Evolutionary conservation across 805 yeast genomes (phyloP).

Genomic region (Phaffomyces antillensis): DNA sequence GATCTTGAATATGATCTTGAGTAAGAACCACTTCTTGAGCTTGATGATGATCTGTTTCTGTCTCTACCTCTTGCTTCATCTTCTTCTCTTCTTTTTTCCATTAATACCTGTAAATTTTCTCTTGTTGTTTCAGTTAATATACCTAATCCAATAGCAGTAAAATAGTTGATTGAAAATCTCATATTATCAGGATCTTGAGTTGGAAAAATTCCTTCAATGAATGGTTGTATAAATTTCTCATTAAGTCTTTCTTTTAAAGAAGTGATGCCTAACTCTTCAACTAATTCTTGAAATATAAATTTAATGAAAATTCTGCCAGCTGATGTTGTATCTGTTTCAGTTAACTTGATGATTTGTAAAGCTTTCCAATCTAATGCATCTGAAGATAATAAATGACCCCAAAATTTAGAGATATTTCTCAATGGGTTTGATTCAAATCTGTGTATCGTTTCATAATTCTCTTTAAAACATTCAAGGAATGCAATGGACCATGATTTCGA

Average conservation of each 20-base stretch:
- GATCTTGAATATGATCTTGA: conserved; percentile 17
- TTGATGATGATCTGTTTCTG: conserved; percentile 19
- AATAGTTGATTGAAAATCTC: conserved; percentile 79
- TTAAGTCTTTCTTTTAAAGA: conserved; percentile 41
- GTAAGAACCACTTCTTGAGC: conserved; percentile 13
- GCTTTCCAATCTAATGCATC: conserved; percentile 62
- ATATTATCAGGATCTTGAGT: conserved; percentile 40
- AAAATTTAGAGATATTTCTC: conserved; percentile 73
- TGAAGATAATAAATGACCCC: conserved; percentile 76
- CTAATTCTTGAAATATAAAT: conserved; percentile 71
- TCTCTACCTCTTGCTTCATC: conserved; percentile 16
- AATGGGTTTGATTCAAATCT: conserved; percentile 66
- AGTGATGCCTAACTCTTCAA: conserved; percentile 63
- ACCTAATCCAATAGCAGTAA: conserved; percentile 90
- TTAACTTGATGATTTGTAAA: conserved; percentile 48
- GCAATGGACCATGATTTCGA: conserved; percentile 49
- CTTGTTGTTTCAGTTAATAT: conserved; percentile 79
- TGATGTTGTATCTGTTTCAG: conserved; percentile 70
- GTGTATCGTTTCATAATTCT: conserved; percentile 51
- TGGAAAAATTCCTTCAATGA: conserved; percentile 60
- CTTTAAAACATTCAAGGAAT: conserved; percentile 46
- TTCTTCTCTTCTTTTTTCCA: conserved; percentile 15
- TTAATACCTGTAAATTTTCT: conserved; percentile 33
- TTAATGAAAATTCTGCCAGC: conserved; percentile 76
- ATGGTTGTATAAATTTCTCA: conserved; percentile 46